A percentile compares a stretch with the other conserved stretches of the same genome.
phyloP scores from a whole-genome alignment of 306 rosid species.

The Erythrophleum fordii region DNA sequence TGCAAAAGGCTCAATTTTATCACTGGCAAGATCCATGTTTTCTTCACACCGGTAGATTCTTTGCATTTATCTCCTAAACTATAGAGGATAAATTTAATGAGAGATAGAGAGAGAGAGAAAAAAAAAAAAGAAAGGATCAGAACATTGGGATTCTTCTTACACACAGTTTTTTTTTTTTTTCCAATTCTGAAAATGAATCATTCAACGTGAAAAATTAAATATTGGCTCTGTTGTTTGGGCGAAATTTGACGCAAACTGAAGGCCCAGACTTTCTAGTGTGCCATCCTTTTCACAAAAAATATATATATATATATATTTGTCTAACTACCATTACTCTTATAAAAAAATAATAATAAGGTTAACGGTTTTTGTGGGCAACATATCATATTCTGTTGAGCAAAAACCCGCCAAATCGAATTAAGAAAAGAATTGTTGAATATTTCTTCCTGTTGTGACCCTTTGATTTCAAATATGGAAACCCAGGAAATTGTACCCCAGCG shows the following conservation, averaged over 20 bases:
- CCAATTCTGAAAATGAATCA: background rate
- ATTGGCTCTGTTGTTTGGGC: background rate
- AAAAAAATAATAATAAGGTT: background rate
- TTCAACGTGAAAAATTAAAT: background rate
- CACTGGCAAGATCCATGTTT: too few relatives aligned
- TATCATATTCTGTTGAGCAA: background rate
- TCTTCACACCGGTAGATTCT: too few relatives aligned
- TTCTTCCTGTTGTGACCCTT: slow-evolving; percentile 12
- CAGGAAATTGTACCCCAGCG: slow-evolving; percentile 42
- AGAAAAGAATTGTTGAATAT: background rate
- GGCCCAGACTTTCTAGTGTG: background rate
- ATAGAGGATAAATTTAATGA: too few relatives aligned
- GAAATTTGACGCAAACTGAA: background rate
- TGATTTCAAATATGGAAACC: slow-evolving; percentile 46
- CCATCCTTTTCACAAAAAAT: background rate
- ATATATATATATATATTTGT: background rate
- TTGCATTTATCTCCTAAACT: too few relatives aligned
- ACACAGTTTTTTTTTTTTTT: background rate
- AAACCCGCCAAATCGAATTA: slow-evolving; percentile 20
- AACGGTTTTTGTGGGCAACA: slow-evolving; percentile 8
- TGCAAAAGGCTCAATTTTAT: too few relatives aligned
- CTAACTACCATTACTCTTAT: background rate
- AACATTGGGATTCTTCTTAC: too few relatives aligned
- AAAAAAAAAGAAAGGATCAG: too few relatives aligned
- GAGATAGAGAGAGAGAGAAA: too few relatives aligned